Base-by-base conservation (phyloP, 805 yeast species). In the Candida caryicola region DNA sequence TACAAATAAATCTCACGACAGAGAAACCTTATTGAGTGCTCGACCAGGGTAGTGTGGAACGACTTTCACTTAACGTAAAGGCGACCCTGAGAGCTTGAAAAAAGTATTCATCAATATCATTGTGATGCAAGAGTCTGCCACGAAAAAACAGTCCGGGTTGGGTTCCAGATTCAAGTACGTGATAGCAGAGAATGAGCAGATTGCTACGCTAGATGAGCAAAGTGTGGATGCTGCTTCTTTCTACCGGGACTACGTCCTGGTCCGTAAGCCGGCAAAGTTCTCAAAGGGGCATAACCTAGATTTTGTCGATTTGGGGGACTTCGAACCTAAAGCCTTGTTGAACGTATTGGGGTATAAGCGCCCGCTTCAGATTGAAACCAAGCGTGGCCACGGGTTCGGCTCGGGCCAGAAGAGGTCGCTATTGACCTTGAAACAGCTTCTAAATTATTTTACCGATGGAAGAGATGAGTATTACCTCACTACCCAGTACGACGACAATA, bases 321-420 rank as follows among this genome's bases (percentile, higher is more conserved):
- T 43, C n/a, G 16, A 4, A 16, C 31, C 37, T n/a, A 33, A 30
- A 4, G 29, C 54, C 1, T 54, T 81, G 5, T 64, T 44, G 4
- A 53, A 59, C 2, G 62, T 67, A 2, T 57, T 81, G 25, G 45
- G 56, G 3, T 63, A 62, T 31, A 55, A 64, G 7, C 59, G 49
- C 1, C 46, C 43, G 2, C 51, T 83, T 26, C 77, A 80, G 46
- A 79, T 83, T 13, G 91, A 84, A 51, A 70, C 70, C 45, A 76
- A 77, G 49, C 55, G 58, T 10, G 58, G 67, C 30, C 80, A 80
- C 33, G 90, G 90, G 2, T 84, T 76, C 59, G 91, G 91, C 1
- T 73, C 81, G 32, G 88, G 88, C 1, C 65, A 66, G 15, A 63
- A 66, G 39, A 62, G 89, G 45, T 55, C 69, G 12, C 68, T 69